phyloP scores from a whole-genome alignment of 371 early-diverging fungal species.

The Mortierella sp. region DNA sequence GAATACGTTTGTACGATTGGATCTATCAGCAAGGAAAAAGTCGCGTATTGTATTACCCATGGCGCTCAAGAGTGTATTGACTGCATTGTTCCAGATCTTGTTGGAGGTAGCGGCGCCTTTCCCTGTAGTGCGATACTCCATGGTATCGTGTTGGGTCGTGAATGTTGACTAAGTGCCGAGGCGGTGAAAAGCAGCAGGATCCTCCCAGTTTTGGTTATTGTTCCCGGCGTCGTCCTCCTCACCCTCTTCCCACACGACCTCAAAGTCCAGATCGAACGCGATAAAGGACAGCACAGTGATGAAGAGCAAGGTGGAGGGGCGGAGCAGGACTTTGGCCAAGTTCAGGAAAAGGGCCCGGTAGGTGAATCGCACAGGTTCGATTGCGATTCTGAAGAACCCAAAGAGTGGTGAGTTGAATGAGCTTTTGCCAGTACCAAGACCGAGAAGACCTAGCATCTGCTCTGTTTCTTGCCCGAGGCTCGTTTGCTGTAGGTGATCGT shows the following conservation, averaged over 20 bases:
- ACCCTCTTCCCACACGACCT: slow-evolving; percentile 46
- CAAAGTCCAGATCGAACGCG: slow-evolving; percentile 39
- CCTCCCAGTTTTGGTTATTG: slow-evolving; percentile 1
- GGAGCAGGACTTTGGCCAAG: slow-evolving; percentile 37
- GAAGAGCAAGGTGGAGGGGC: slow-evolving; percentile 27
- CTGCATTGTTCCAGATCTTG: slow-evolving; percentile 51
- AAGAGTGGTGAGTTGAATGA: slow-evolving; percentile 31
- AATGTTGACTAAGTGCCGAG: neutral
- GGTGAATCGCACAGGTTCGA: slow-evolving; percentile 28
- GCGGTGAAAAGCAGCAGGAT: slow-evolving; percentile 20
- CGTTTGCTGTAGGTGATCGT: neutral
- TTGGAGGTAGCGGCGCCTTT: slow-evolving; percentile 6
- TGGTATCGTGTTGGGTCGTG: neutral
- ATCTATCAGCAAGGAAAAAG: neutral
- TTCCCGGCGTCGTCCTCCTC: slow-evolving; percentile 29
- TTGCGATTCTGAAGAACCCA: slow-evolving; percentile 33
- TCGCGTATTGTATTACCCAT: slow-evolving; percentile 33
- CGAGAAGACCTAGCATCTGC: slow-evolving; percentile 53
- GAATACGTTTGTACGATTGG: neutral
- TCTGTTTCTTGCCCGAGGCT: neutral
- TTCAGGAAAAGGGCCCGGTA: slow-evolving; percentile 28
- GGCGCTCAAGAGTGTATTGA: slow-evolving; percentile 44
- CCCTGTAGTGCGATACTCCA: slow-evolving; percentile 9
- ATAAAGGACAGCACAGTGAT: slow-evolving; percentile 34
- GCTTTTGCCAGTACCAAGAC: slow-evolving; percentile 43